Evolutionary conservation across 176 grass and related monocot species (phyloP).

Genomic region (Rhynchospora tenuis): DNA sequence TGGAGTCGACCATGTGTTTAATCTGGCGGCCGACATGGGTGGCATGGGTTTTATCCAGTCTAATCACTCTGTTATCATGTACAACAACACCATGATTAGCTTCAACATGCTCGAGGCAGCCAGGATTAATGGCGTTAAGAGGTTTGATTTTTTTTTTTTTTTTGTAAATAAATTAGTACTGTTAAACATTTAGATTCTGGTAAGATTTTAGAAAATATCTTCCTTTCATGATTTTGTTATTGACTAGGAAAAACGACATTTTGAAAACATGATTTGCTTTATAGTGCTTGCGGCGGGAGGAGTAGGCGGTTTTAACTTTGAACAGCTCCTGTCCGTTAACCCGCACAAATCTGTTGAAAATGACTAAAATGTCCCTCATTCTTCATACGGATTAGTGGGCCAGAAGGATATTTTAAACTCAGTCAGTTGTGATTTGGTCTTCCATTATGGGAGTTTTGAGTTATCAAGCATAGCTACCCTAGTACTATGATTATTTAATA

Average conservation of each 20-base stretch:
- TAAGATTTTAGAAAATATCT: background rate
- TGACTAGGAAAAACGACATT: background rate
- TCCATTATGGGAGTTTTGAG: background rate
- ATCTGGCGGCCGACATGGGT: constrained; percentile 89
- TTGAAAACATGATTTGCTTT: background rate
- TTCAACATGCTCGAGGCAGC: constrained; percentile 86
- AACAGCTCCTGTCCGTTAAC: background rate
- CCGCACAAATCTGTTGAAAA: background rate
- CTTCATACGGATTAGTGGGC: background rate
- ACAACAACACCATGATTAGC: constrained; percentile 96
- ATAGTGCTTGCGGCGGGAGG: background rate
- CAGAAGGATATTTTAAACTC: background rate
- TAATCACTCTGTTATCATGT: constrained; percentile 83
- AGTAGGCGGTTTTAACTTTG: background rate
- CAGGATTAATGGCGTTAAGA: constrained; percentile 76
- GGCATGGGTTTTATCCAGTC: constrained; percentile 93
- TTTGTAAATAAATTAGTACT: background rate
- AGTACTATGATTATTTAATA: background rate
- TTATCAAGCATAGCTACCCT: background rate
- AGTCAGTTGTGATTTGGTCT: background rate
- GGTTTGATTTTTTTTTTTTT: constrained; percentile 29
- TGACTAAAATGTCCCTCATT: background rate
- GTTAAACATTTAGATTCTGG: background rate
- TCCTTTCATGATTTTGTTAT: background rate
- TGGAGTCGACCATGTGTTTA: constrained; percentile 67